phyloP scores from a whole-genome alignment of 495 filamentous ascomycete species.

The Penicillium taxi region DNA sequence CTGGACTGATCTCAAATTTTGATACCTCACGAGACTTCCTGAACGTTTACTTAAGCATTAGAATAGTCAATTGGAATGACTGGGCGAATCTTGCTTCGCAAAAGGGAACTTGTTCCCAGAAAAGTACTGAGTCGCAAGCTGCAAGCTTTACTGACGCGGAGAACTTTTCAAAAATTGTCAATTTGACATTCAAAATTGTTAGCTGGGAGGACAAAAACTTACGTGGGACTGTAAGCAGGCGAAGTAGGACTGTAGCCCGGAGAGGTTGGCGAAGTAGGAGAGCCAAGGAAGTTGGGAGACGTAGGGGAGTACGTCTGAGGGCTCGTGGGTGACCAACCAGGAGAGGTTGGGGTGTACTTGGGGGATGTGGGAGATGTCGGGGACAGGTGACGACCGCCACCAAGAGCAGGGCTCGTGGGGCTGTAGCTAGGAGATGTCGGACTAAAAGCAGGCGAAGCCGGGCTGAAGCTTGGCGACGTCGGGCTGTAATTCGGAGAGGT shows the following conservation, averaged over 20 bases:
- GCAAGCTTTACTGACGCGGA: slow-evolving; percentile 39
- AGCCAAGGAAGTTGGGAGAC: slow-evolving; percentile 59
- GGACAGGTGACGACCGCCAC: slow-evolving; percentile 45
- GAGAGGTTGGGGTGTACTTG: slow-evolving; percentile 68
- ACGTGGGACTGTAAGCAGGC: slow-evolving; percentile 42
- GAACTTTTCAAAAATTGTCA: slow-evolving; percentile 34
- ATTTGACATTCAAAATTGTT: background rate
- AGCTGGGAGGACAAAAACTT: slow-evolving; percentile 13
- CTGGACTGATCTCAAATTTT: no score
- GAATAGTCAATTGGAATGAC: no score
- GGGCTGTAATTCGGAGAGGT: slow-evolving; percentile 59
- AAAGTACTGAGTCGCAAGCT: no score
- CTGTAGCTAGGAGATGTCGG: slow-evolving; percentile 58
- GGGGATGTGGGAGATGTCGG: slow-evolving; percentile 64
- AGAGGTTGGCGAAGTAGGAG: slow-evolving; percentile 50
- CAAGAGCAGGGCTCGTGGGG: slow-evolving; percentile 56
- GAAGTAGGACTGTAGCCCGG: slow-evolving; percentile 53
- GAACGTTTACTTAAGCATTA: no score
- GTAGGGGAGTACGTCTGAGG: slow-evolving; percentile 70
- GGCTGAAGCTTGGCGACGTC: slow-evolving; percentile 55
- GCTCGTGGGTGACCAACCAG: slow-evolving; percentile 59
- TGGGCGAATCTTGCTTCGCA: no score
- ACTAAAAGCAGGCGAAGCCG: slow-evolving; percentile 51
- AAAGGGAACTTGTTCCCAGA: no score
- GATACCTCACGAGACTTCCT: no score